A percentile compares a stretch with the other conserved stretches of the same genome.
Conservation (phyloP, 164 flowering plant genomes). For the Kalanchoe fedtschenkoi region DNA sequence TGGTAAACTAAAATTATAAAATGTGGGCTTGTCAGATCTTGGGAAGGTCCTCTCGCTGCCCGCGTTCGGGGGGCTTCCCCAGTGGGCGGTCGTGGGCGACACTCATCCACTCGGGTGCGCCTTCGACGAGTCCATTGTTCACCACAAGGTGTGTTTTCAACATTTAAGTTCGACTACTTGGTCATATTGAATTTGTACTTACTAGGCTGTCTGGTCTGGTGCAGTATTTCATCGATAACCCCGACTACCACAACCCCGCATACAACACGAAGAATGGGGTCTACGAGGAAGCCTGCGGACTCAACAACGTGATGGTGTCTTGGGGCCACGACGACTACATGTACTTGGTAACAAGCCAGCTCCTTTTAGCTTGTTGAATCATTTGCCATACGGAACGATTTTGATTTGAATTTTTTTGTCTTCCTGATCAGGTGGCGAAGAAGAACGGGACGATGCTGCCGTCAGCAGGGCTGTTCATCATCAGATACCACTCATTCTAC, state of each 20-base stretch:
- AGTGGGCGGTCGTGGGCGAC: slow-evolving; percentile 72
- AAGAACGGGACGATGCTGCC: slow-evolving; percentile 51
- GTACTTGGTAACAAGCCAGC: slow-evolving; percentile 44
- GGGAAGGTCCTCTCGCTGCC: slow-evolving; percentile 62
- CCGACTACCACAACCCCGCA: slow-evolving; percentile 33
- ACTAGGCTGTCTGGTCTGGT: neutral
- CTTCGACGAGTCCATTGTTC: slow-evolving; percentile 49
- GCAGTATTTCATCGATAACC: slow-evolving; percentile 51
- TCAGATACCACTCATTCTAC: slow-evolving; percentile 74
- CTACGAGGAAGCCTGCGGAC: slow-evolving; percentile 54
- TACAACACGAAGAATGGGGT: slow-evolving; percentile 49
- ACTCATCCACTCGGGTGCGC: slow-evolving; percentile 55
- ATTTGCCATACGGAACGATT: no score
- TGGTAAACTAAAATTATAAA: no score
- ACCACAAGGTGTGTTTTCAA: slow-evolving; percentile 35
- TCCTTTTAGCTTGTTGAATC: neutral
- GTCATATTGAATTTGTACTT: neutral
- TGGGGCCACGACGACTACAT: slow-evolving; percentile 82
- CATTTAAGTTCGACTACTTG: neutral
- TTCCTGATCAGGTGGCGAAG: slow-evolving; percentile 56
- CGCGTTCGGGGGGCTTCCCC: slow-evolving; percentile 52
- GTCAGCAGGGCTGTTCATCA: slow-evolving; percentile 54
- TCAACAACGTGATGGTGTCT: slow-evolving; percentile 51
- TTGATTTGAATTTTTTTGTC: neutral
- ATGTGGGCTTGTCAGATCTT: slow-evolving; percentile 36